Evolutionary conservation across 2,329 filamentous ascomycete genomes (phyloP).

Genomic region (Dissoconium aciculare): DNA sequence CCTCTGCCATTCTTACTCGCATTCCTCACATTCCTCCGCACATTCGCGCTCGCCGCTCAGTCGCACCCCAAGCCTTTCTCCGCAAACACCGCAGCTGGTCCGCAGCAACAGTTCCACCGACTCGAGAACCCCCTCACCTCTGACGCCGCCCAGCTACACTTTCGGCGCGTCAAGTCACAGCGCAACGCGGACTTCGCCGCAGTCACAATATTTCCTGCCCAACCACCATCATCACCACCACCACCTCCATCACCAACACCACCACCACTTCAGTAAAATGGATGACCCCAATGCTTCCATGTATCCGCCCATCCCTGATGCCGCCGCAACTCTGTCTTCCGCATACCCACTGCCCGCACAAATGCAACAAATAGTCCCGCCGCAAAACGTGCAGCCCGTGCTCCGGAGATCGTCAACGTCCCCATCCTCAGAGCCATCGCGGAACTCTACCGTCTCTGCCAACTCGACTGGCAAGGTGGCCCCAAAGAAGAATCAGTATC

Average conservation of each 20-base stretch:
- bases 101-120: slow-evolving; percentile 33
- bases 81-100: slow-evolving; percentile 32
- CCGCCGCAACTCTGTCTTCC: slow-evolving; percentile 18
- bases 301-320: slow-evolving; percentile 25
- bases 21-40: slow-evolving; percentile 3
- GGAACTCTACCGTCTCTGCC: slow-evolving; percentile 27
- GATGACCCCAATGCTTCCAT: slow-evolving; percentile 22
- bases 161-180: slow-evolving; percentile 10
- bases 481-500: slow-evolving; percentile 50
- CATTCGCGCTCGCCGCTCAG: slow-evolving; percentile 24
- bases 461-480: slow-evolving; percentile 32
- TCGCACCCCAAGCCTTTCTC: slow-evolving; percentile 31
- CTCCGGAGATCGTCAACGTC: slow-evolving; percentile 18
- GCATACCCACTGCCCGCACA: slow-evolving; percentile 21
- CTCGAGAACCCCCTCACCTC: slow-evolving; percentile 33
- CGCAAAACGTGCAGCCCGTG: slow-evolving; percentile 4
- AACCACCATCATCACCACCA: slow-evolving; percentile 10
- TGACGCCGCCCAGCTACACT: slow-evolving; percentile 29
- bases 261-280: slow-evolving; percentile 18
- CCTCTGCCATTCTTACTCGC: slow-evolving; percentile 7
- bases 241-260: slow-evolving; percentile 10
- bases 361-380: slow-evolving; percentile 8
- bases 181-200: background rate
- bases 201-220: slow-evolving; percentile 1
- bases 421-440: slow-evolving; percentile 34